Base-by-base conservation (phyloP, 192 early-diverging fungal genomes). In the Linnemannia schmuckeri region DNA sequence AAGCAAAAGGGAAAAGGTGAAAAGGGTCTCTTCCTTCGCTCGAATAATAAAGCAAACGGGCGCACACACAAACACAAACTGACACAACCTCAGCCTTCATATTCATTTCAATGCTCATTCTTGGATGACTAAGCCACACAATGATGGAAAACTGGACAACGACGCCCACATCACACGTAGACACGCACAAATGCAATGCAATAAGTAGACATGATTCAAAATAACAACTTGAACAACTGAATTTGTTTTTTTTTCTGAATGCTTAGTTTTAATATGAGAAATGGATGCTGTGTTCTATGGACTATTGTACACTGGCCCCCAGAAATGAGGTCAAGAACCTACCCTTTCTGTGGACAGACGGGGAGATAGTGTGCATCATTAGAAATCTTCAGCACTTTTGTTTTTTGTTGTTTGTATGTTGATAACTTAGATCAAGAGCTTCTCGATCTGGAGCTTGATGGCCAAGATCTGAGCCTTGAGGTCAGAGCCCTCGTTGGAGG, bases 401-500 rank as follows among this genome's bases (percentile, higher is more conserved):
- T 27, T 61, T 13, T 10, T 66, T 66, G 30, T 66, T 27, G 61
- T 66, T 33, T 27, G n/a, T 35, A 30, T 15, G 61, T 33, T 15
- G 30, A 15, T 17, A 15, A 15, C 74, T 93, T 94, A 97, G 83
- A 97, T 95, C 78, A 97, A 90, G 42, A 97, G 90, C 91, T 97
- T 97, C 92, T 99, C 98, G 79, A 99, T 98, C 91, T 96, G 93
- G 85, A 90, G 89, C 93, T 98, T 98, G 90, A 98, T 95, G 68
- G 92, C 89, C 80, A 93, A 91, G 88, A 99, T 99, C 90, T 99
- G 98, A 74, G 94, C 90, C 93, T 95, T 97, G 77, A 99, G 92
- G 82, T 99, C 98, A 61, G 96, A 97, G 17, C 95, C 98, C 88
- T 98, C 98, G 93, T 99, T 99, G 87, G 97, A 96, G 85, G 97